Base-by-base conservation (phyloP, 202 grass and related monocot species). In the Panicum hallii region DNA sequence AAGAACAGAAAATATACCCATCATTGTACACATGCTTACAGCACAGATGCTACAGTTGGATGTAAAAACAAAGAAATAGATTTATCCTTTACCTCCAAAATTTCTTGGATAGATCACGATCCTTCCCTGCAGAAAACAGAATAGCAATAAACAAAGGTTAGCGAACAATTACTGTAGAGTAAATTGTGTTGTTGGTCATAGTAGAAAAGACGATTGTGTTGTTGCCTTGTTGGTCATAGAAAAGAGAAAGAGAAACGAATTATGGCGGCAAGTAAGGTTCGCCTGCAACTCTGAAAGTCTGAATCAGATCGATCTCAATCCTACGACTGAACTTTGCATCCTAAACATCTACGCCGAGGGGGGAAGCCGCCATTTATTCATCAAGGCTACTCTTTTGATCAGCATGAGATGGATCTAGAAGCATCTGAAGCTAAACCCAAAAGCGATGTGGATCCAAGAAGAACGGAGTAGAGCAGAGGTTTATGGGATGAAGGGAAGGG, bases 101-200 rank as follows among this genome's bases (percentile, higher is more conserved):
- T 73, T 98, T 98, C 87, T 98, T 84, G 1, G 89, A 89, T 60
- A 95, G 89, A 89, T 95, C 95, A n/a, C 91, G 81, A 65, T 95
- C 86, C 88, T 95, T 98, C 44, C 95, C 95, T 98, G 75, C 19
- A 84, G 54, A 57, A 70, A 64, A 58, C 15, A 67, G 15, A 45
- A 56, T 6, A 43, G 54, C 40, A 84, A 71, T 41, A 28, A 75
- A 53, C 41, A 50, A 16, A 77, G 62, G 9, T 74, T 69, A 73
- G 38, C 3, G 1, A 67, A 41, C 7, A 66, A 72, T 1, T 13
- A 49, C 0, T 7, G 34, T 28, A 61, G 28, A 77, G 11, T 26
- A 54, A 38, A 85, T 12, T 4, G 34, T 2, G 48, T 48, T 6
- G 36, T 3, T 38, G 48, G 45, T n/a, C 32, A 44, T 23, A 5